These are phyloP conservation scores for Tetrahymena malaccensis DNA, from an alignment of 73 alveolate genomes.

Conservation along the genomic window DNA sequence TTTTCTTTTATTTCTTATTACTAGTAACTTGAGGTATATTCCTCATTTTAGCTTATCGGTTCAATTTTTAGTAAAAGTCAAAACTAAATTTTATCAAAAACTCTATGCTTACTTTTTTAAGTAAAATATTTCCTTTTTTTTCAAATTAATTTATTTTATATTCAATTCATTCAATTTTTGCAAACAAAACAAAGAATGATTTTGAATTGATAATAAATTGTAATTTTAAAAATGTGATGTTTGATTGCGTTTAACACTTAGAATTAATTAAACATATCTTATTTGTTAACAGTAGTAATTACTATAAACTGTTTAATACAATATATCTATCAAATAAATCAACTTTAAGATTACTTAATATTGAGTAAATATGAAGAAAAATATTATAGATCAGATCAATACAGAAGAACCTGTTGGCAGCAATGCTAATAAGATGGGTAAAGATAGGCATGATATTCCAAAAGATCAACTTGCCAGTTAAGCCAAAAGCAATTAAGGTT, in stretches of 20 bases:
- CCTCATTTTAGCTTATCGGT: no score
- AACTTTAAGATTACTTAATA: neutral
- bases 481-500: neutral
- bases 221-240: no score
- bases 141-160: no score
- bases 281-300: neutral
- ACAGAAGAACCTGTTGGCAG: neutral
- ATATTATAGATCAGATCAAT: neutral
- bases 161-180: no score
- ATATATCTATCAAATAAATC: neutral
- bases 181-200: no score
- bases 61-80: no score
- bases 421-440: neutral
- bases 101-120: no score
- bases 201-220: no score
- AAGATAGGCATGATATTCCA: neutral
- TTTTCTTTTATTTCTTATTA: no score
- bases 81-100: no score
- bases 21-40: no score
- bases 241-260: neutral
- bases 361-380: neutral
- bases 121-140: no score
- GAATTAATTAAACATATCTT: neutral
- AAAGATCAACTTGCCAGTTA: neutral
- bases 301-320: neutral